phyloP scores from a whole-genome alignment of 1,139 yeast genomes.

The Magnusiomyces sp. region DNA sequence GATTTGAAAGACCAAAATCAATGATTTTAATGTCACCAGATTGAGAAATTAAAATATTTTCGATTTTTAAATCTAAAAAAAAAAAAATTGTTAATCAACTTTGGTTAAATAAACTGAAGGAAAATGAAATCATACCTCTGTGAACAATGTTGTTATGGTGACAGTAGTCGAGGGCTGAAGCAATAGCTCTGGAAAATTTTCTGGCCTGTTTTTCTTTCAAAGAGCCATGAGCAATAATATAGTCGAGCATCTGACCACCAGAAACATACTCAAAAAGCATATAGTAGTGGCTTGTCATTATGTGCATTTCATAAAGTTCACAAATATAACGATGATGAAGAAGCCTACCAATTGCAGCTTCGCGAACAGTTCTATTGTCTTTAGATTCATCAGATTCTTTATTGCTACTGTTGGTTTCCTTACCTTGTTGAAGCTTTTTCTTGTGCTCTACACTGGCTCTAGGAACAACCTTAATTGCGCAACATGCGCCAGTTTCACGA shows the following conservation, averaged over 20 bases:
- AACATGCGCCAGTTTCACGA: slow-evolving; percentile 67
- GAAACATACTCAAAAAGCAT: slow-evolving; percentile 95
- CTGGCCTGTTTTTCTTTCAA: slow-evolving; percentile 91
- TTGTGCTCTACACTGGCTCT: slow-evolving; percentile 60
- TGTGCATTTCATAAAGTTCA: slow-evolving; percentile 83
- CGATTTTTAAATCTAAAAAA: slow-evolving; percentile 71
- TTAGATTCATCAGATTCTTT: slow-evolving; percentile 80
- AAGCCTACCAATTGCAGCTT: slow-evolving; percentile 86
- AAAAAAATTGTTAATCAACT: neutral
- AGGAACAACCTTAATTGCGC: slow-evolving; percentile 48
- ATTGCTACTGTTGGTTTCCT: slow-evolving; percentile 43
- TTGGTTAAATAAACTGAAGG: neutral
- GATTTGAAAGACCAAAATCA: slow-evolving; percentile 90
- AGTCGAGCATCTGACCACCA: slow-evolving; percentile 97
- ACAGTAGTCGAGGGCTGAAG: slow-evolving; percentile 87
- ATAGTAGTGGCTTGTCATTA: slow-evolving; percentile 95
- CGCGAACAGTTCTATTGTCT: slow-evolving; percentile 87
- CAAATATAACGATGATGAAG: slow-evolving; percentile 91
- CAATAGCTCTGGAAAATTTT: slow-evolving; percentile 93
- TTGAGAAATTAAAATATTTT: slow-evolving; percentile 88
- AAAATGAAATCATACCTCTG: slow-evolving; percentile 33
- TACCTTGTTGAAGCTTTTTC: slow-evolving; percentile 17
- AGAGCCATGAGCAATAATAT: slow-evolving; percentile 93
- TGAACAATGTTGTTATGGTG: slow-evolving; percentile 93
- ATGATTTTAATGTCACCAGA: slow-evolving; percentile 88